phyloP scores from a whole-genome alignment of 2,329 filamentous ascomycete genomes.

The Pezicula carpinea region DNA sequence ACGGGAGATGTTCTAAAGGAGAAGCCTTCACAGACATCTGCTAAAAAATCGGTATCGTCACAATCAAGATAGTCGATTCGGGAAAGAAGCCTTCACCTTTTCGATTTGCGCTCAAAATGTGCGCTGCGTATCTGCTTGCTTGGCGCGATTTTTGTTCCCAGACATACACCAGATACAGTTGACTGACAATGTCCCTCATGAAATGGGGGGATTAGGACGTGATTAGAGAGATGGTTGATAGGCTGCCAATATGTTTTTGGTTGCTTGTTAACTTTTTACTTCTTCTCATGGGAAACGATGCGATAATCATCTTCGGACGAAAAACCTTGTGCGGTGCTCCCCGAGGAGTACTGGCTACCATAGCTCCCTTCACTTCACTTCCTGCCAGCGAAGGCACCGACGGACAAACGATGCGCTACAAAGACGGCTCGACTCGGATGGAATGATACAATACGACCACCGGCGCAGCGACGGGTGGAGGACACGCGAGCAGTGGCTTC shows the following conservation, averaged over 20 bases:
- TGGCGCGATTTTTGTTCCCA: constrained; percentile 6
- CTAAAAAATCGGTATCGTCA: no score
- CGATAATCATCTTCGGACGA: constrained; percentile 7
- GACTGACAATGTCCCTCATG: constrained; percentile 19
- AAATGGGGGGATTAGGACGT: constrained; percentile 23
- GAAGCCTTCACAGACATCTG: no score
- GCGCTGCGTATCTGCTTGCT: background rate
- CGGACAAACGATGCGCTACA: background rate
- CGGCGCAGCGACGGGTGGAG: no score
- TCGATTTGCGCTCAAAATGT: constrained; percentile 3
- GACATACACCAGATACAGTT: constrained; percentile 9
- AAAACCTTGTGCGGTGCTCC: constrained; percentile 1
- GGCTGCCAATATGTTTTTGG: constrained; percentile 11
- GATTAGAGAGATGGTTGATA: constrained; percentile 17
- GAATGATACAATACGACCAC: no score
- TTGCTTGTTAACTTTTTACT: constrained; percentile 9
- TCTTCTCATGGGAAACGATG: constrained; percentile 8
- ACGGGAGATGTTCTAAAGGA: no score
- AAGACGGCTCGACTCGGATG: no score
- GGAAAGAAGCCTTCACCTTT: constrained; percentile 1
- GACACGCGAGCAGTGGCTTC: no score
- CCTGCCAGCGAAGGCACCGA: background rate
- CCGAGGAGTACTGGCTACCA: background rate
- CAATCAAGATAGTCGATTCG: no score
- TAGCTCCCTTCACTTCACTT: background rate